phyloP scores from a whole-genome alignment of 257 asterid genomes.

The Rubia yunnanensis region DNA sequence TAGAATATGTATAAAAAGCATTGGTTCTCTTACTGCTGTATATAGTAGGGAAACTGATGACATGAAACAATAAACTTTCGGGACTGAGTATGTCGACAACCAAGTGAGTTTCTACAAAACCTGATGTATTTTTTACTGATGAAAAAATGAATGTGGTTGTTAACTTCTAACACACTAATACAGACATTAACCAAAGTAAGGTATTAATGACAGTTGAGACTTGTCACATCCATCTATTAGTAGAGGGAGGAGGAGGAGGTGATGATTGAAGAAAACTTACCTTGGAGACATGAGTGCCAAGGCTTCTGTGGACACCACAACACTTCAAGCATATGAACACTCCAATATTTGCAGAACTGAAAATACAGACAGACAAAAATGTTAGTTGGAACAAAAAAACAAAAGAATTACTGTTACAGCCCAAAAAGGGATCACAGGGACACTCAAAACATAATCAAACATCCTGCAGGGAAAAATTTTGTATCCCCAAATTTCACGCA shows the following conservation, averaged over 20 bases:
- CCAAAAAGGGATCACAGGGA: background rate
- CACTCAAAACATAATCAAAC: background rate
- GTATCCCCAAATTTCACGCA: background rate
- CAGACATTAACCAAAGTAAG: background rate
- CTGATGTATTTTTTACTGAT: background rate
- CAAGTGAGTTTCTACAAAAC: background rate
- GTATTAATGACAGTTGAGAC: background rate
- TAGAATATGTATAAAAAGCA: background rate
- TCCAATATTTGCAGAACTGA: conserved; percentile 92
- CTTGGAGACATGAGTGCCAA: conserved; percentile 89
- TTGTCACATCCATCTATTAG: background rate
- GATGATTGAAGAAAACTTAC: conserved; percentile 25
- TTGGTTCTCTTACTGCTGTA: too few relatives aligned
- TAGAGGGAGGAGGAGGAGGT: background rate
- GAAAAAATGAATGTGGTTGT: background rate
- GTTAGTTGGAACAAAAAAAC: background rate
- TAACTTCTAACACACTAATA: background rate
- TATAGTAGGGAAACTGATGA: background rate
- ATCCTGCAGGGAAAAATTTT: background rate
- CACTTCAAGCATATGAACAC: conserved; percentile 96
- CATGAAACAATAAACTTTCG: background rate
- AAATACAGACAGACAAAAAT: background rate
- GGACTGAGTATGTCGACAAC: background rate
- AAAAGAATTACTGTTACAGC: background rate
- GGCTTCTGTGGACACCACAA: conserved; percentile 96